Base-by-base conservation (phyloP, 108 stramenopile species). In the Fragilaria crotonensis region DNA sequence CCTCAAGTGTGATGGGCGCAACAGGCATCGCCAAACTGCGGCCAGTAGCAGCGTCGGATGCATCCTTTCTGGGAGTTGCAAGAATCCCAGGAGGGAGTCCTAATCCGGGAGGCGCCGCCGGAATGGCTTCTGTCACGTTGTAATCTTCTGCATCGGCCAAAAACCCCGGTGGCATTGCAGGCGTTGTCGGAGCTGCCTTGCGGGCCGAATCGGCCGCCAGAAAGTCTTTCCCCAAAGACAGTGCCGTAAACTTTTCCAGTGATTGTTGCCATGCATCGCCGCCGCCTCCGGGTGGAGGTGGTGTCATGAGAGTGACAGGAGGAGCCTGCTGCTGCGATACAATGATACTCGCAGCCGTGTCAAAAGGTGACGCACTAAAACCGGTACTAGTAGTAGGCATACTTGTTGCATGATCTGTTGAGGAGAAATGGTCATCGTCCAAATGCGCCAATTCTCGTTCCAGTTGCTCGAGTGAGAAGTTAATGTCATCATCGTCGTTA, bases 221-320 rank as follows among this genome's bases (percentile, higher is more conserved):
- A 66, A 90, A 90, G 23, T 90, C 89, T 9, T 82, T 71, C 21
- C 81, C 81, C 33, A 87, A 45, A 20, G 71, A 66, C 70, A 83
- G 53, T 0, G 79, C 75, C 28, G 81, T 79, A 60, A 87, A 87
- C 54, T 87, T 79, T 46, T 82, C 52, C 5, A 90, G 58, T 2
- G 89, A 82, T 17, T 68, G 57, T 56, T 80, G 79, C 83, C 85
- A 90, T 9, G 85, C 89, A 68, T 87, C 89, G 26, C 11, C 60
- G 0, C 25, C 11, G 14, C 30, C 20, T 26, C 19, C 44, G 1
- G 66, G 46, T 0, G 70, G 26, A 11, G 54, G 31, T 30, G 22
- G 3, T 18, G 32, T 45, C 14, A 44, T 14, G 25, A 33, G 22
- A 20, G 27, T 46, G 31, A 57, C 50, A 59, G 64, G 23, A 46